Evolutionary conservation across 2,329 filamentous ascomycete species (phyloP).

Genomic region (Chaetomiaceae sp.): DNA sequence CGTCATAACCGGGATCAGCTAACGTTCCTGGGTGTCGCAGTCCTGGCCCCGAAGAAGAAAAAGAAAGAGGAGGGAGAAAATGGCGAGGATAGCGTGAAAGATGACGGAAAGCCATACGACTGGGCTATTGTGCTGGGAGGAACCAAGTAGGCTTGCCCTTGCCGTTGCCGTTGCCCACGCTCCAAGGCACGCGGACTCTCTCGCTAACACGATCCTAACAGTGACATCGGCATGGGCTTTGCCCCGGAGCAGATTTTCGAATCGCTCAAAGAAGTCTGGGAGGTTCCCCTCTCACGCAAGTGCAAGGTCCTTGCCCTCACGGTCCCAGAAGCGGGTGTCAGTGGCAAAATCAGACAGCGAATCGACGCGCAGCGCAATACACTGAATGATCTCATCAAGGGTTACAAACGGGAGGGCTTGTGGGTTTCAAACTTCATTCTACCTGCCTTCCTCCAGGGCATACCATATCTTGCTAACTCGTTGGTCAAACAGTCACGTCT

Average conservation of each 20-base stretch:
- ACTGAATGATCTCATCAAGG: constrained; percentile 52
- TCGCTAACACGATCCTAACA: constrained; percentile 10
- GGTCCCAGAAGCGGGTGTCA: constrained; percentile 48
- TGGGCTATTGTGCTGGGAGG: constrained; percentile 62
- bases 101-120: constrained; percentile 39
- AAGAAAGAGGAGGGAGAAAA: constrained; percentile 15
- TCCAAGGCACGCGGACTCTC: too few species aligned
- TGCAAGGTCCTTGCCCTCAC: constrained; percentile 60
- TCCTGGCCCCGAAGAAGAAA: constrained; percentile 1
- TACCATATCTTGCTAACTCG: constrained; percentile 2
- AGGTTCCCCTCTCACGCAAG: constrained; percentile 44
- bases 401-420: constrained; percentile 47
- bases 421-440: too few species aligned
- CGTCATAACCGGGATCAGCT: neutral
- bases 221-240: constrained; percentile 46
- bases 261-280: constrained; percentile 48
- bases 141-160: constrained; percentile 45
- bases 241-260: constrained; percentile 42
- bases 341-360: constrained; percentile 17
- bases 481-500: constrained; percentile 42
- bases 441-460: too few species aligned
- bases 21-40: neutral
- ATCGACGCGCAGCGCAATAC: constrained; percentile 36
- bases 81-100: too few species aligned
- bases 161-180: neutral